These are phyloP conservation scores for Globisporangium spinosum DNA, from an alignment of 352 stramenopile genomes.

Conservation along the genomic window DNA sequence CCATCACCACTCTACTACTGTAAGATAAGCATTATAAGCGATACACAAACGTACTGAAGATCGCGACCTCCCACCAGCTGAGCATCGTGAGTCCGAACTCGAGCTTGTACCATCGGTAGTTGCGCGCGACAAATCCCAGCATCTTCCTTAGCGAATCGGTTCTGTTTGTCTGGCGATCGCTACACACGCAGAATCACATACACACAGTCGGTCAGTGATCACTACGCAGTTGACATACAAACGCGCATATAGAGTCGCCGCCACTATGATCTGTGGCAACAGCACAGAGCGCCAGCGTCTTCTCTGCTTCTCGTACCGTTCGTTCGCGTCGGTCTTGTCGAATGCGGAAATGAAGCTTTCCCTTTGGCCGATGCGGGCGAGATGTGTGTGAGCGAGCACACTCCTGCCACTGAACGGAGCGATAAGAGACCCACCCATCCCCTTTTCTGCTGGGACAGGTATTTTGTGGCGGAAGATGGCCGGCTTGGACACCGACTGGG, in stretches of 20 bases:
- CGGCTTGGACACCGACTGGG: background rate
- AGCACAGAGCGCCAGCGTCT: background rate
- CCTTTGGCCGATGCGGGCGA: background rate
- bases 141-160: conserved; percentile 23
- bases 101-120: conserved; percentile 87
- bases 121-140: conserved; percentile 54
- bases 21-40: background rate
- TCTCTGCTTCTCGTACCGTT: background rate
- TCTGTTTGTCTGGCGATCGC: background rate
- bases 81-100: conserved; percentile 86
- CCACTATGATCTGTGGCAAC: background rate
- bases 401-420: background rate
- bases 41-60: conserved; percentile 64
- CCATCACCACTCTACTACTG: background rate
- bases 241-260: background rate
- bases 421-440: background rate
- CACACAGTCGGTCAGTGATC: background rate
- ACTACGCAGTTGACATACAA: background rate
- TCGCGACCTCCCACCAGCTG: conserved; percentile 73
- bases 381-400: background rate
- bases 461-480: background rate
- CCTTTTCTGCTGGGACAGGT: background rate
- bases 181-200: background rate
- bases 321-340: conserved; percentile 3
- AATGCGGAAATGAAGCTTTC: conserved; percentile 7